phyloP scores from a whole-genome alignment of 257 asterid genomes.

The Solanum rostratum region DNA sequence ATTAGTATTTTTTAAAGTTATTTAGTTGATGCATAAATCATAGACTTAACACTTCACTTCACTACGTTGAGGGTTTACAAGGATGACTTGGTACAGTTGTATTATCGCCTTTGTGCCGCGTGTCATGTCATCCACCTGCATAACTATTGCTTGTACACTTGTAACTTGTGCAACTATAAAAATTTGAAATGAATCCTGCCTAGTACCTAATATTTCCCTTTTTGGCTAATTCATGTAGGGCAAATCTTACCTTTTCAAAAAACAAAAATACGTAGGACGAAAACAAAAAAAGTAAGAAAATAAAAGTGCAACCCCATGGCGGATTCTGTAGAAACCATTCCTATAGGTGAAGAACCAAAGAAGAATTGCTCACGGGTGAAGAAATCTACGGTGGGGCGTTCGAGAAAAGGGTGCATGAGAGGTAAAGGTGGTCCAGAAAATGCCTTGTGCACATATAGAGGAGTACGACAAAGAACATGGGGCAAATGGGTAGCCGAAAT shows the following conservation, averaged over 20 bases:
- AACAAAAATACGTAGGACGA: not conserved
- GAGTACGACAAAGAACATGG: conserved; percentile 83
- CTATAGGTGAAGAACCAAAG: not conserved
- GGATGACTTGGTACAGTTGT: not conserved
- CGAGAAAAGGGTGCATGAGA: conserved; percentile 74
- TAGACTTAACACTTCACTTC: not conserved
- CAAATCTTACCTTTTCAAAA: not conserved
- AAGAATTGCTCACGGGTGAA: not conserved
- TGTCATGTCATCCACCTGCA: not conserved
- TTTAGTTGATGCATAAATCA: not conserved
- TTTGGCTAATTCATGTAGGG: not conserved
- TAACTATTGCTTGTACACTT: not conserved
- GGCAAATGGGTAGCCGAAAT: conserved; percentile 85
- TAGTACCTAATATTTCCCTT: not conserved
- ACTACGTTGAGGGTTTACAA: not conserved
- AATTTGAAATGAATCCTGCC: not conserved
- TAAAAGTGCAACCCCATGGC: not conserved
- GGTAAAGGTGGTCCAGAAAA: conserved; percentile 87
- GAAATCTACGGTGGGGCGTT: conserved; percentile 25
- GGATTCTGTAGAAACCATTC: not conserved
- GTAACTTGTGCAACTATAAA: not conserved
- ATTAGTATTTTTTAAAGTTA: too few species aligned
- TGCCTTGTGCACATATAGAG: conserved; percentile 55
- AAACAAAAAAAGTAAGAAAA: not conserved
- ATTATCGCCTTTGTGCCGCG: not conserved